Percentiles rank a stretch among this genome's conserved stretches.
Conservation (phyloP, 1,284 basidiomycete genomes). For the Phylloporus gajari region DNA sequence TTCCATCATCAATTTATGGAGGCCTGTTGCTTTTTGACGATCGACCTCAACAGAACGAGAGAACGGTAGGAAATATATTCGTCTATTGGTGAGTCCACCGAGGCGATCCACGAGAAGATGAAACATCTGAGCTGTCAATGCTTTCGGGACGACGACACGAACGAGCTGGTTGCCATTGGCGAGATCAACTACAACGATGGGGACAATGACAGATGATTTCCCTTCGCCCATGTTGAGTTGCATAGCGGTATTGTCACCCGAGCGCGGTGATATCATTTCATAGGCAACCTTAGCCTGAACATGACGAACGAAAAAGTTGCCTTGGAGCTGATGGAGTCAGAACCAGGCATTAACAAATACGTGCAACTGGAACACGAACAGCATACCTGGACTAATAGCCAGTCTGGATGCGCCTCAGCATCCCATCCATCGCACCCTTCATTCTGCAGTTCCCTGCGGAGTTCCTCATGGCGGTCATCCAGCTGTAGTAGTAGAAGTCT, state of each 20-base stretch:
- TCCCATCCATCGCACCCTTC: constrained; percentile 23
- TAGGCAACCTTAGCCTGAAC: constrained; percentile 7
- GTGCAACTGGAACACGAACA: background rate
- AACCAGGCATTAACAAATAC: background rate
- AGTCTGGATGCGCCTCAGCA: constrained; percentile 44
- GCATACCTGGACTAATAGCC: constrained; percentile 56
- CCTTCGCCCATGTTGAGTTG: constrained; percentile 10
- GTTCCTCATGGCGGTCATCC: constrained; percentile 34
- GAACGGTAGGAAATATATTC: constrained; percentile 7
- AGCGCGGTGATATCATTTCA: constrained; percentile 8
- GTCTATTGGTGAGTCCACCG: constrained; percentile 14
- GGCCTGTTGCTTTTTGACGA: background rate
- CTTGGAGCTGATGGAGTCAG: constrained; percentile 50
- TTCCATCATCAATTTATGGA: background rate
- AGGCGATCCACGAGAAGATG: constrained; percentile 11
- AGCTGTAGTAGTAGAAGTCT: constrained; percentile 20
- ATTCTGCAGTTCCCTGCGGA: constrained; percentile 47
- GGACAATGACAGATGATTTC: constrained; percentile 11
- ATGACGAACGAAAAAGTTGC: background rate
- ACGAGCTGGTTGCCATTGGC: constrained; percentile 5
- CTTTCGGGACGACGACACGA: constrained; percentile 5
- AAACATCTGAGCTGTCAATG: background rate
- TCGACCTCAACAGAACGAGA: background rate
- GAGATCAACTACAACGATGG: background rate
- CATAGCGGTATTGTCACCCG: background rate